Evolutionary conservation across 345 rosid genomes (phyloP).

Genomic region (Schrenkiella parvula): DNA sequence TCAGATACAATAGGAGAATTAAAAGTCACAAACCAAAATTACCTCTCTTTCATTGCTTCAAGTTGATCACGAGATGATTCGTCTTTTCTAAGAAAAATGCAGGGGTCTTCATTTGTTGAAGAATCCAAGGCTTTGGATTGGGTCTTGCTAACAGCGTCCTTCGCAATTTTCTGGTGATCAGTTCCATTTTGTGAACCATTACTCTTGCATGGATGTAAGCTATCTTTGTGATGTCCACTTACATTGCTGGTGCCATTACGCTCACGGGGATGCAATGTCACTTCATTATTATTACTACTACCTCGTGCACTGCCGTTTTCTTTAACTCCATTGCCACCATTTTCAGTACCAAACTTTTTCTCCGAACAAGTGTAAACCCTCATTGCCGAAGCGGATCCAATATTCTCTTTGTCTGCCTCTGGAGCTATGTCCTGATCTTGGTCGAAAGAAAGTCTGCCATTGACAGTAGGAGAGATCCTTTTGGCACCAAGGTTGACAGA

Average conservation of each 20-base stretch:
- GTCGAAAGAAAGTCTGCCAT: conserved; percentile 43
- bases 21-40: conserved; percentile 33
- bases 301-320: conserved; percentile 25
- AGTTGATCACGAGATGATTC: conserved; percentile 51
- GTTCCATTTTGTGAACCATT: conserved; percentile 33
- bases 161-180: conserved; percentile 36
- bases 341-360: conserved; percentile 36
- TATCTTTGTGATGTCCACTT: conserved; percentile 28
- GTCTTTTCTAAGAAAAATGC: conserved; percentile 64
- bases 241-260: conserved; percentile 22
- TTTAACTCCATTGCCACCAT: conserved; percentile 28
- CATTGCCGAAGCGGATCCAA: conserved; percentile 19
- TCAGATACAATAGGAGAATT: neutral
- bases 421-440: conserved; percentile 40
- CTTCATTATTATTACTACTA: conserved; percentile 5
- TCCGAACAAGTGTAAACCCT: conserved; percentile 37
- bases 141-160: conserved; percentile 27
- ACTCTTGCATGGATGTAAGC: conserved; percentile 31
- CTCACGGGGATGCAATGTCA: conserved; percentile 1
- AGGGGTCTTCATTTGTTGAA: conserved; percentile 38
- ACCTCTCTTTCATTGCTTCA: conserved; percentile 71
- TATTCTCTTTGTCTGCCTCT: conserved; percentile 47
- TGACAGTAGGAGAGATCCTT: conserved; percentile 39
- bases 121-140: conserved; percentile 32
- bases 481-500: conserved; percentile 51